Percentiles rank a stretch among this genome's conserved stretches.
Conservation (phyloP, 306 rosid genomes). For the Lagenaria siceraria region DNA sequence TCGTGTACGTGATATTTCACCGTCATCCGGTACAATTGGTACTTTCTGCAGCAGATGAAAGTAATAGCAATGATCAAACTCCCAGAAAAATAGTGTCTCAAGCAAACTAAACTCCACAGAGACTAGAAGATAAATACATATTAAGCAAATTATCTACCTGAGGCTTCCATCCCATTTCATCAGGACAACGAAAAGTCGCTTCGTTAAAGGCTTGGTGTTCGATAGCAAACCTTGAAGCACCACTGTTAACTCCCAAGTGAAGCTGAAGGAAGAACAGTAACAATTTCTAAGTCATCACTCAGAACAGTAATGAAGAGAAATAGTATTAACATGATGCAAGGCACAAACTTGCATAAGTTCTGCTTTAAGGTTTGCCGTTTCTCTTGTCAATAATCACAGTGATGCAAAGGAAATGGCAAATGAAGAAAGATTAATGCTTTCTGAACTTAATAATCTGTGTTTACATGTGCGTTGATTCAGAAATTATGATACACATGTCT, state of each 20-base stretch:
- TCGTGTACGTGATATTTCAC: slow-evolving; percentile 40
- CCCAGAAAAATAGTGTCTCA: not conserved
- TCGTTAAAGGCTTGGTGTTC: slow-evolving; percentile 96
- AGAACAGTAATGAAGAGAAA: not conserved
- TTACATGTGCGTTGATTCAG: not conserved
- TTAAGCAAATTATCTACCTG: slow-evolving; percentile 30
- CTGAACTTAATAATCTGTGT: not conserved
- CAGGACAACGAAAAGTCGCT: slow-evolving; percentile 94
- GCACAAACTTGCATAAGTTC: not conserved
- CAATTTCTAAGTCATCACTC: not conserved
- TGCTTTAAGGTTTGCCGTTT: not conserved
- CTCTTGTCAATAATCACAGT: not conserved
- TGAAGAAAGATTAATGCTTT: not conserved
- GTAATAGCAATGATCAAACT: slow-evolving; percentile 9
- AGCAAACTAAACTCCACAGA: not conserved
- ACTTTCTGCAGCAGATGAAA: slow-evolving; percentile 56
- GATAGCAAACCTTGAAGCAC: slow-evolving; percentile 79
- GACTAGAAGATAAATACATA: not conserved
- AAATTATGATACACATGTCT: not conserved
- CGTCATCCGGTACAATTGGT: slow-evolving; percentile 71
- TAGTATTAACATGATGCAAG: not conserved
- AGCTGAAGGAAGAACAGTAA: slow-evolving; percentile 24
- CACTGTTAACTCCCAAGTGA: slow-evolving; percentile 95
- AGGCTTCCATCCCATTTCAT: slow-evolving; percentile 98
- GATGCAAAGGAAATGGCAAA: not conserved